These are phyloP conservation scores for Kwoniella botswanensis DNA, from an alignment of 768 basidiomycete species.

Conservation along the genomic window DNA sequence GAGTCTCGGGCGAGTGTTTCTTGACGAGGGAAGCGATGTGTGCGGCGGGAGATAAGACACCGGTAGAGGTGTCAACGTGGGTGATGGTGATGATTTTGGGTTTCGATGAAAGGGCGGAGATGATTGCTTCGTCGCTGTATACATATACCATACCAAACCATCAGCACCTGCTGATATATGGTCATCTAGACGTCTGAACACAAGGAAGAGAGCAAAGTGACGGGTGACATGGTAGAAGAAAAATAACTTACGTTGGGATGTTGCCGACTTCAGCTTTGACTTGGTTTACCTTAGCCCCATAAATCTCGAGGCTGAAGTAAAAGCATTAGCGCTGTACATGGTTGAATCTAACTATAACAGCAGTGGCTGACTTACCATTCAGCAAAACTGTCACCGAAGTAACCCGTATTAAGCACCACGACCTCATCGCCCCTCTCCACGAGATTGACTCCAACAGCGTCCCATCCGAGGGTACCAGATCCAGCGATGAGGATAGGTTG, in stretches of 20 bases:
- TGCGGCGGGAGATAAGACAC: conserved; percentile 83
- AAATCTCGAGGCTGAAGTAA: conserved; percentile 71
- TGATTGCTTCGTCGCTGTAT: conserved; percentile 52
- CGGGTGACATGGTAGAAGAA: background rate
- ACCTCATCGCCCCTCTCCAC: conserved; percentile 62
- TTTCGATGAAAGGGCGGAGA: conserved; percentile 68
- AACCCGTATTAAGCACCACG: conserved; percentile 80
- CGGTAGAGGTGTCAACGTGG: conserved; percentile 66
- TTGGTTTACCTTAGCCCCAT: conserved; percentile 85
- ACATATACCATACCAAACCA: background rate
- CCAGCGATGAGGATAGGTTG: conserved; percentile 95
- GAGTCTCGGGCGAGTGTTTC: conserved; percentile 79
- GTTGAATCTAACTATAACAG: too few relatives aligned
- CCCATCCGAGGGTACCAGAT: conserved; percentile 95
- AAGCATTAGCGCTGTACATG: background rate
- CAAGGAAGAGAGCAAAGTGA: background rate
- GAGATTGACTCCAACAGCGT: conserved; percentile 83
- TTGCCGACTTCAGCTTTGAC: conserved; percentile 81
- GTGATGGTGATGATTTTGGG: conserved; percentile 92
- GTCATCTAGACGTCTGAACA: background rate
- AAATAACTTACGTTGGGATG: conserved; percentile 63
- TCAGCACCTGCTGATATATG: too few relatives aligned
- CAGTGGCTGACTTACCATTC: conserved; percentile 69
- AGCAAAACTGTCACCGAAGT: conserved; percentile 89
- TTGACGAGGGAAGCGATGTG: conserved; percentile 74